These are phyloP conservation scores for Lizanozyma gosingica DNA, from an alignment of 1,139 yeast genomes.

Conservation along the genomic window DNA sequence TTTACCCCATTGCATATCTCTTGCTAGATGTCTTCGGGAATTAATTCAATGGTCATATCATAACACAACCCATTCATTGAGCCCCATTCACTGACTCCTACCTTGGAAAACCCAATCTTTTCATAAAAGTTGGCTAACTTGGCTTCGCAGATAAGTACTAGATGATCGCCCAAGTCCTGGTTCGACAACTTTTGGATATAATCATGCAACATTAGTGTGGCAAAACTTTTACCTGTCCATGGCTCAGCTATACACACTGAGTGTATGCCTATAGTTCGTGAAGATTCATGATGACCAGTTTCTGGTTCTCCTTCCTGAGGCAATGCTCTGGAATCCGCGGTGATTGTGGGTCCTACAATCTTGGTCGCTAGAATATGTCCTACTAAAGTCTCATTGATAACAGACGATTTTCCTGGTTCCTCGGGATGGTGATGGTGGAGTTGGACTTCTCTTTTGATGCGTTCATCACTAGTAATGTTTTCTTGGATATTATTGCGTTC, in stretches of 20 bases:
- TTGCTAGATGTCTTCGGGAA: conserved; percentile 36
- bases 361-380: conserved; percentile 87
- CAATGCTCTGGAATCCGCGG: conserved; percentile 58
- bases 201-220: conserved; percentile 40
- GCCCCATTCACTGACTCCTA: conserved; percentile 36
- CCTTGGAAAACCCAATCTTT: background rate
- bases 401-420: conserved; percentile 32
- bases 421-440: conserved; percentile 8
- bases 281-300: background rate
- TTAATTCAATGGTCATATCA: conserved; percentile 54
- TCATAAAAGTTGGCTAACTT: background rate
- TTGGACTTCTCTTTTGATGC: conserved; percentile 15
- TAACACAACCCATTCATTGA: conserved; percentile 9
- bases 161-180: conserved; percentile 31
- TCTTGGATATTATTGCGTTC: too few species aligned
- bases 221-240: conserved; percentile 43
- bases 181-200: conserved; percentile 40
- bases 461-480: too few species aligned
- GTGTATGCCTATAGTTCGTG: background rate
- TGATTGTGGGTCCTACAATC: conserved; percentile 36
- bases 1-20: too few species aligned
- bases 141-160: background rate
- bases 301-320: conserved; percentile 21
- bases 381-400: conserved; percentile 57
- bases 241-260: background rate